Base-by-base conservation (phyloP, 192 early-diverging fungal genomes). In the Coemansia sp. region DNA sequence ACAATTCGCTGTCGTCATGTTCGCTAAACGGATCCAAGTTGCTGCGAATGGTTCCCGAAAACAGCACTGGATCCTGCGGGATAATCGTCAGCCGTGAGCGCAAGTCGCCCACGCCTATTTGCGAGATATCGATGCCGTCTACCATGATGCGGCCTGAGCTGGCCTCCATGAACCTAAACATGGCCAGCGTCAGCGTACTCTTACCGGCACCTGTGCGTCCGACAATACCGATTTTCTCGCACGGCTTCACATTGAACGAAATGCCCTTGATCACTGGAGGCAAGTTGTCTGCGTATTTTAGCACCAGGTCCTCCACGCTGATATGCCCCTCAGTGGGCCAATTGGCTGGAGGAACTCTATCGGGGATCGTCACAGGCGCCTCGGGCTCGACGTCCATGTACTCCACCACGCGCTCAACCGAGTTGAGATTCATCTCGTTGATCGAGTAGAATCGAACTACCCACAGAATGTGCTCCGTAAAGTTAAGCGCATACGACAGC, bases 381-480 rank as follows among this genome's bases (percentile, higher is more conserved):
- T 98, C 95, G 29, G 85, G 82, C 9, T 86, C 84, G 34, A 95
- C 79, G 11, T 93, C 89, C 63, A 88, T 85, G 68, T 95, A 96
- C 75, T 96, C 93, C 39, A 89, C 87, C 59, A 91, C 84, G 37
- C 93, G 88, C 72, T 94, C 93, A 10, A 93, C 90, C 10, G 90
- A 87, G 4, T 89, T 87, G 63, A 91, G 78, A 31, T 86, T 80
- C 35, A 81, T 85, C 61, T 95, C 94, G 51, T 96, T 91, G 70
- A 96, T 93, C 48, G 92, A 93, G 59, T 88, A 92, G 62, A 91
- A 89, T 16, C 94, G 87, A 10, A 97, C 89, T 77, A 91, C 88
- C 95, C 92, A 95, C 73, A 93, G 93, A 37, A 97, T 69, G 36
- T 92, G 88, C 69, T 94, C 89, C 3, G 95, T 94, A 45, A 93